Evolutionary conservation across 352 stramenopile genomes (phyloP).

Genomic region (Phytophthora kernoviae): DNA sequence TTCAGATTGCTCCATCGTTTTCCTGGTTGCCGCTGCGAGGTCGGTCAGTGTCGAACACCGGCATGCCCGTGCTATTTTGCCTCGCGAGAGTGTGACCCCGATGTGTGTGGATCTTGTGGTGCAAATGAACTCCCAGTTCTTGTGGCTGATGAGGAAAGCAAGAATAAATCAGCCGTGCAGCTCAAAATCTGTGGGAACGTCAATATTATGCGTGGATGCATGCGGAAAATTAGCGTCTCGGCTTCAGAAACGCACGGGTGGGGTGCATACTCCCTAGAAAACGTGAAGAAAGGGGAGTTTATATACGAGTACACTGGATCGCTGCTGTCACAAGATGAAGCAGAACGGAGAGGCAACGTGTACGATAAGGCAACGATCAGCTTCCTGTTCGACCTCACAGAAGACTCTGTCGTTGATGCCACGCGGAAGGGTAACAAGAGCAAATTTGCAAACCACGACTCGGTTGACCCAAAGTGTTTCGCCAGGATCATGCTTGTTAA

Average conservation of each 20-base stretch:
- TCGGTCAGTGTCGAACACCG: conserved; percentile 56
- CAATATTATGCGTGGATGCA: conserved; percentile 64
- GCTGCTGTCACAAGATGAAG: conserved; percentile 89
- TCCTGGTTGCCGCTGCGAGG: conserved; percentile 65
- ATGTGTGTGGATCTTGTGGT: conserved; percentile 68
- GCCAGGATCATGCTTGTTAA: conserved; percentile 91
- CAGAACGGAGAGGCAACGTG: conserved; percentile 84
- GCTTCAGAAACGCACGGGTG: conserved; percentile 74
- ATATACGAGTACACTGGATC: conserved; percentile 93
- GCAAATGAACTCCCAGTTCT: conserved; percentile 68
- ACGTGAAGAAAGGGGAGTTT: conserved; percentile 63
- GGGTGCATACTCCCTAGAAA: conserved; percentile 69
- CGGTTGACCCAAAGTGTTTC: conserved; percentile 79
- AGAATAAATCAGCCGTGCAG: conserved; percentile 29
- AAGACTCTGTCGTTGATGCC: conserved; percentile 93
- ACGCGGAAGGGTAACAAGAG: conserved; percentile 96
- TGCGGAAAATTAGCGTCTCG: conserved; percentile 58
- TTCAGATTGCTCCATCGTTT: conserved; percentile 76
- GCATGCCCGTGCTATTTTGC: conserved; percentile 78
- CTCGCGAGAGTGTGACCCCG: conserved; percentile 72
- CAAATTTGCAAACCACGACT: conserved; percentile 93
- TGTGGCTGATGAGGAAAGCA: conserved; percentile 35
- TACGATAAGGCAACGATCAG: conserved; percentile 91
- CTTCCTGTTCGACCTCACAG: conserved; percentile 96
- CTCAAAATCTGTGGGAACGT: conserved; percentile 71